Evolutionary conservation across 345 rosid species (phyloP), one percentile per base, ranked within the genome.

Genomic region (Eucalyptus cloeziana): DNA sequence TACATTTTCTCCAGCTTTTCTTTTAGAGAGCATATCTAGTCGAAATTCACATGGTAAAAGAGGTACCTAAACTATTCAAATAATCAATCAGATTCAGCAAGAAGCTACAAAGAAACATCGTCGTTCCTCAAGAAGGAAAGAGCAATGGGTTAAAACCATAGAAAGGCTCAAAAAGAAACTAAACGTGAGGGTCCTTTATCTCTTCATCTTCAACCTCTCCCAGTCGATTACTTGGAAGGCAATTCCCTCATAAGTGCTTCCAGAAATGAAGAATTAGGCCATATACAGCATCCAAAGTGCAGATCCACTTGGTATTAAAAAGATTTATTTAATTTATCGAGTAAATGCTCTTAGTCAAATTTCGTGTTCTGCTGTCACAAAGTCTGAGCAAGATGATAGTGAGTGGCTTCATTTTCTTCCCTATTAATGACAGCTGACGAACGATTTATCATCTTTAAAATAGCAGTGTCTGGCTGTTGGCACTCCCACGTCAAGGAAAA

Each of bases 311-410:
- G 64, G 30, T 58, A 58, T 58, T 24, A 25, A 58, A 58, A 58
- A 58, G 0, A 56, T 0, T 52, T 25, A 58, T 58, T 5, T 58
- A 9, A 58, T 25, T 25, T 10, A 58, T 58, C 12, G 27, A 58
- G 27, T 10, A 10, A 1, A 58, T 0, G 14, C 62, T 56, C 64
- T 21, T 0, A 58, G 13, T 4, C 13, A 58, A 58, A 58, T 25
- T 58, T 4, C 30, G n/a, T 4, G 64, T 25, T 0, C 64, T 58
- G 13, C 60, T 1, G 2, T 5, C 64, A 58, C 64, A 24, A 58
- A 58, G 64, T 25, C 64, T 10, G n/a, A 58, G n/a, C 64, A 58
- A 58, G 1, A 58, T 3, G 13, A 58, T 1, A 24, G 3, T 58
- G 30, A 58, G 0, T 25, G 30, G 64, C 64, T 24, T 56, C 62